Evolutionary conservation across 192 early-diverging fungal genomes (phyloP), one percentile per base, ranked within the genome.

Genomic region (Phycomyces blakesleeanus): DNA sequence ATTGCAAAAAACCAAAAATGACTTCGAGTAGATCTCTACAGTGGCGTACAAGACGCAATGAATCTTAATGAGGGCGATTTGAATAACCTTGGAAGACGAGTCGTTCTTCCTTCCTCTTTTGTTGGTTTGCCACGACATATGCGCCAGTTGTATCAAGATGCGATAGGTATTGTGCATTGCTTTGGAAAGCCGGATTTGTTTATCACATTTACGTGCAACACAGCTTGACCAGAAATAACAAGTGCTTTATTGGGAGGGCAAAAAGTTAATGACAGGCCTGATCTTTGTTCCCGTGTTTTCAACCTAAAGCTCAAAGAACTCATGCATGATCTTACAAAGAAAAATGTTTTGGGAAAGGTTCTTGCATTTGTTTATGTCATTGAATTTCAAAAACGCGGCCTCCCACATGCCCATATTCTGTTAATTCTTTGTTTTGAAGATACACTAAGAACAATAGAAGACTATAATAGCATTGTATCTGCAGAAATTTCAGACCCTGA

Each of bases 331-430:
- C 20, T 76, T 3, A 47, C 40, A 10, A 24, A 29, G n/a, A 39
- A 55, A 0, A 1, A 63, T 8, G 29, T 74, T 9, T 5, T 74
- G 14, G 62, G 73, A 20, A 63, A 56, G 51, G 66, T 63, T 2
- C 51, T 72, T 12, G 76, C 52, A 1, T 55, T 69, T 20, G 27
- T 67, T 12, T 65, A 62, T 52, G 54, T 67, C 1, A 61, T 78
- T 34, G 76, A 74, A 56, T 74, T 71, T 21, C 72, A 78, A 37
- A 78, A 57, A 38, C 37, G 66, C 69, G 44, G 72, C 0, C 42
- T 78, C 51, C 54, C 66, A 41, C 71, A 77, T 54, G 59, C 41
- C 0, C 64, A 77, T 22, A 72, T 77, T 22, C 61, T 77, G 2
- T 49, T 73, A 7, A 77, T 71, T 55, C 27, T 77, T 53, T 50